phyloP scores from a whole-genome alignment of 1,284 basidiomycete genomes.

The Thelephora terrestris region DNA sequence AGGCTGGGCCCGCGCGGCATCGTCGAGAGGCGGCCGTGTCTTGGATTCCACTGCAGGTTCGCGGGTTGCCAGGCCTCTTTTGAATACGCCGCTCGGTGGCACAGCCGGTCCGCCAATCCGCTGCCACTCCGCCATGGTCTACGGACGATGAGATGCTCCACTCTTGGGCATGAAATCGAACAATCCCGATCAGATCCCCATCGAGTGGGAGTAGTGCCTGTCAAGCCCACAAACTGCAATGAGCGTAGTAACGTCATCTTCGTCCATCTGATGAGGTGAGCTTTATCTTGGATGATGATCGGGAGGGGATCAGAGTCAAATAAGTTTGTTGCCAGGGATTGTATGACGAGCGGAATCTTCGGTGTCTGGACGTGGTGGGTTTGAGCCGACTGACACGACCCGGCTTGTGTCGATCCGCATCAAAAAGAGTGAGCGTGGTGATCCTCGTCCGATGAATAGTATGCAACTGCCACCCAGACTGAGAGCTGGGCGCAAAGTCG shows the following conservation, averaged over 20 bases:
- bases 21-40: too few species aligned
- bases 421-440: conserved; percentile 70
- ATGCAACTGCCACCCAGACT: too few species aligned
- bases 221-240: conserved; percentile 87
- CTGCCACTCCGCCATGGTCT: too few species aligned
- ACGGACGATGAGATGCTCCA: too few species aligned
- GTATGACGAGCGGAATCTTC: conserved; percentile 96
- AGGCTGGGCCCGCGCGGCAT: too few species aligned
- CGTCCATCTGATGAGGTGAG: conserved; percentile 78
- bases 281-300: neutral
- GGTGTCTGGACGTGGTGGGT: conserved; percentile 98
- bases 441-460: too few species aligned
- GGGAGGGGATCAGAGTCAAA: neutral
- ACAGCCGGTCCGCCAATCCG: too few species aligned
- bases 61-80: too few species aligned
- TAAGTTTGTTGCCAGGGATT: conserved; percentile 48
- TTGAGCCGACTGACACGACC: conserved; percentile 86
- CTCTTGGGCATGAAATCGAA: too few species aligned
- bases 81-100: too few species aligned
- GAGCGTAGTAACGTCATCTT: conserved; percentile 95
- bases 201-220: conserved; percentile 82
- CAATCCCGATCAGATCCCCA: conserved; percentile 71
- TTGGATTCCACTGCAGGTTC: too few species aligned
- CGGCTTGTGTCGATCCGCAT: conserved; percentile 92
- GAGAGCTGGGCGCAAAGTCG: too few species aligned